These are phyloP conservation scores for Albifimbria verrucaria DNA, from an alignment of 2,329 filamentous ascomycete genomes.

Conservation along the genomic window DNA sequence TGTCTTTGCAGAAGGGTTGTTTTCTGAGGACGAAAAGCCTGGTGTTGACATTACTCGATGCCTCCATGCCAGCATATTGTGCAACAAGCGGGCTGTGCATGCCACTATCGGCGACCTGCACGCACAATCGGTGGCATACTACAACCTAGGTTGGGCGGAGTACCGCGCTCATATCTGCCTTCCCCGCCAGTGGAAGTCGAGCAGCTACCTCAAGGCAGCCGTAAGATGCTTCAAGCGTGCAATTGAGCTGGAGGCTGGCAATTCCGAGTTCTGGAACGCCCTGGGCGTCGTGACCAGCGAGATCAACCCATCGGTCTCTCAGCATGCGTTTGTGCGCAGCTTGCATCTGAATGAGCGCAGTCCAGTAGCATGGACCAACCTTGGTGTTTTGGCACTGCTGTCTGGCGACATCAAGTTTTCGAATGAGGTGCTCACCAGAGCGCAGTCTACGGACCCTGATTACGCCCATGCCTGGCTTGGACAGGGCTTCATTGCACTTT, in stretches of 20 bases:
- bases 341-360: constrained; percentile 89
- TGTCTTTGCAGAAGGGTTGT: constrained; percentile 40
- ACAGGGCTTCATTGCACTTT: constrained; percentile 79
- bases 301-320: constrained; percentile 81
- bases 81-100: constrained; percentile 82
- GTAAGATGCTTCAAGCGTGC: constrained; percentile 91
- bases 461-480: constrained; percentile 93
- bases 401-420: constrained; percentile 84
- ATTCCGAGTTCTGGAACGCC: constrained; percentile 96
- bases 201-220: constrained; percentile 73
- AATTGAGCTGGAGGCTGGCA: constrained; percentile 92
- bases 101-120: constrained; percentile 71
- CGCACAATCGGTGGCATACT: constrained; percentile 93
- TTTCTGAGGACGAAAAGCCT: constrained; percentile 43
- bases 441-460: constrained; percentile 92
- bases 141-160: constrained; percentile 92
- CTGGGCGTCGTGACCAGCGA: constrained; percentile 86
- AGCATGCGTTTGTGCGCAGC: constrained; percentile 90
- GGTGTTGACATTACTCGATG: constrained; percentile 54
- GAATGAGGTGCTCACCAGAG: constrained; percentile 83
- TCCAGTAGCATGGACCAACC: constrained; percentile 82
- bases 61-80: constrained; percentile 72
- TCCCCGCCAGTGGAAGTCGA: constrained; percentile 49
- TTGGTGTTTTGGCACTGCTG: constrained; percentile 80
- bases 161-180: constrained; percentile 73